Evolutionary conservation across 768 basidiomycete species (phyloP).

Genomic region (Sarcodon aspratus): DNA sequence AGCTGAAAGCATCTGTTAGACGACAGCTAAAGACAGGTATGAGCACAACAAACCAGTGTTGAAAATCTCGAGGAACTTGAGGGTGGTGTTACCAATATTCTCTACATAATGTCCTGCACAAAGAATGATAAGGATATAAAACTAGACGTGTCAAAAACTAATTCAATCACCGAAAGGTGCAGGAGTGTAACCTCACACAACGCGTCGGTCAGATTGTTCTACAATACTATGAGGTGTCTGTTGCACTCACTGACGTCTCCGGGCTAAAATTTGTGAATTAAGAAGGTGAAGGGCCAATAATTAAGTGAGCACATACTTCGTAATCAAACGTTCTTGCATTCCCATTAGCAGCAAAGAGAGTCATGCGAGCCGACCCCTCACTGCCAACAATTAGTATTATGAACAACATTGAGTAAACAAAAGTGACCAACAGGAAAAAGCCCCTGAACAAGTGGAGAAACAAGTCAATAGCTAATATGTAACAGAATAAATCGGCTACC

Average conservation of each 20-base stretch:
- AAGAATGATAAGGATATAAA: neutral
- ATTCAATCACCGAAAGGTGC: conserved; percentile 34
- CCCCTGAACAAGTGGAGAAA: conserved; percentile 33
- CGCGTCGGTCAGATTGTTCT: neutral
- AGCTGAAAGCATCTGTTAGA: no score
- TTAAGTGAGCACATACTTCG: conserved; percentile 20
- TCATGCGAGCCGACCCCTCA: conserved; percentile 41
- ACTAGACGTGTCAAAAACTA: neutral
- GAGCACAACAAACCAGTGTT: conserved; percentile 3
- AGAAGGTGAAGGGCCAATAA: neutral
- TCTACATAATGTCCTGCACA: conserved; percentile 28
- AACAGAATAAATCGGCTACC: conserved; percentile 15
- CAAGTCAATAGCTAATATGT: no score
- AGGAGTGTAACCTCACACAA: conserved; percentile 37
- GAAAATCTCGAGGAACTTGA: conserved; percentile 29
- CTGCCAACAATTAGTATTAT: conserved; percentile 18
- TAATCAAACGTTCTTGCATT: conserved; percentile 53
- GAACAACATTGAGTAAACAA: neutral
- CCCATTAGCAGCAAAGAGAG: conserved; percentile 39
- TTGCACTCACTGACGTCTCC: conserved; percentile 43
- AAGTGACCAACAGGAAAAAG: conserved; percentile 11
- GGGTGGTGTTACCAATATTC: conserved; percentile 27
- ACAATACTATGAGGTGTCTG: neutral
- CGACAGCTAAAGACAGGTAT: no score
- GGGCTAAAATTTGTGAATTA: conserved; percentile 18